Conservation (phyloP, 495 filamentous ascomycete genomes). For the Aspergillus sclerotiicarbonarius region DNA sequence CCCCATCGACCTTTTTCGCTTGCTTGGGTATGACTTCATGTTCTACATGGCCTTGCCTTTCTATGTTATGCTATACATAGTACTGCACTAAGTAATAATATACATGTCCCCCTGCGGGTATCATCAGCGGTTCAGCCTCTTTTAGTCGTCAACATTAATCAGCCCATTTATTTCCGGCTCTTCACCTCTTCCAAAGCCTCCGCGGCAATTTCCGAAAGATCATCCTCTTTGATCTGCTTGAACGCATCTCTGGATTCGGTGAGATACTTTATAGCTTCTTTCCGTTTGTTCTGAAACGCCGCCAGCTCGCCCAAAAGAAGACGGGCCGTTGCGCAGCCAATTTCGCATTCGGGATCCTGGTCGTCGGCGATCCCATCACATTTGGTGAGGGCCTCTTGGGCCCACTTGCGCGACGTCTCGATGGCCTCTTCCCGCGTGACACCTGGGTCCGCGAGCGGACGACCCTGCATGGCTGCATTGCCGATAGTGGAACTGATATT, state of each 20-base stretch:
- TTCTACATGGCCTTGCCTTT: neutral
- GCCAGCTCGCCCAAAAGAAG: conserved; percentile 85
- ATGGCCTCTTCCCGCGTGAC: conserved; percentile 52
- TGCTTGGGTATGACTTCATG: too few species aligned
- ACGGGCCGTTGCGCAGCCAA: conserved; percentile 79
- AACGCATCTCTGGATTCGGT: conserved; percentile 63
- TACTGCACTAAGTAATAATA: too few species aligned
- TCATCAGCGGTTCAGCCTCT: neutral
- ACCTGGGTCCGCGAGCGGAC: conserved; percentile 45
- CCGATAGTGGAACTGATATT: conserved; percentile 35
- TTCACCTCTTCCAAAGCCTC: conserved; percentile 43
- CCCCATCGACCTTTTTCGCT: too few species aligned
- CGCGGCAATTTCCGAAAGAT: conserved; percentile 60
- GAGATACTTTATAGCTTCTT: conserved; percentile 56
- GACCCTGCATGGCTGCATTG: conserved; percentile 27
- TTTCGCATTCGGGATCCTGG: conserved; percentile 75
- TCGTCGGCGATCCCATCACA: conserved; percentile 54
- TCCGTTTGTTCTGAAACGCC: conserved; percentile 60
- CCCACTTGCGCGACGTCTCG: conserved; percentile 67
- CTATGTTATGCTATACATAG: too few species aligned
- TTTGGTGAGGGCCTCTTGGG: conserved; percentile 66
- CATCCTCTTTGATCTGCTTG: conserved; percentile 59
- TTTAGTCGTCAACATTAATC: neutral
- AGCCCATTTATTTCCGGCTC: neutral
- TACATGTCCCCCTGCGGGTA: neutral